phyloP scores from a whole-genome alignment of 768 basidiomycete genomes.

The Rhodotorula babjevae region DNA sequence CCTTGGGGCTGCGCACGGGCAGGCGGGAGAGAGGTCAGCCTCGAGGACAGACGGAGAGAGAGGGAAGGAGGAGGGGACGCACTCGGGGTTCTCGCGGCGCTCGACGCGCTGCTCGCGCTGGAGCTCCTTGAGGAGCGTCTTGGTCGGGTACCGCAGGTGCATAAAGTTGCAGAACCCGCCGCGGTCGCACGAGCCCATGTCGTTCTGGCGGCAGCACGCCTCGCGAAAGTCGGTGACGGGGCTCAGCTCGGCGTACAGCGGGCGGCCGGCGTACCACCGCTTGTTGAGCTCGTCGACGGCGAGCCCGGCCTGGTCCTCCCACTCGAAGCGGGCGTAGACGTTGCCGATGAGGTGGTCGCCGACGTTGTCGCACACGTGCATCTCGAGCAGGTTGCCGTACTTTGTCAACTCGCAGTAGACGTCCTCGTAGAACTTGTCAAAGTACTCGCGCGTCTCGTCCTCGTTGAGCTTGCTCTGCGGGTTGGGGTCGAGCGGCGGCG shows the following conservation, averaged over 20 bases:
- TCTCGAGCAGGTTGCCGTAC: slow-evolving; percentile 89
- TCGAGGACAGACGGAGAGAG: neutral
- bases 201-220: slow-evolving; percentile 97
- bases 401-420: slow-evolving; percentile 68
- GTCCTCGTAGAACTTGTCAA: slow-evolving; percentile 50
- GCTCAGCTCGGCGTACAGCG: slow-evolving; percentile 91
- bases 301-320: slow-evolving; percentile 78
- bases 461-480: slow-evolving; percentile 73
- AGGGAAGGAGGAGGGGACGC: neutral
- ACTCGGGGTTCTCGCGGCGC: slow-evolving; percentile 28
- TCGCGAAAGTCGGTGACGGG: slow-evolving; percentile 99
- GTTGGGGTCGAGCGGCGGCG: slow-evolving; percentile 11
- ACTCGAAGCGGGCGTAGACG: slow-evolving; percentile 93
- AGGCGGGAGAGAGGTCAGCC: too few species aligned
- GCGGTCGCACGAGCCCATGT: slow-evolving; percentile 95
- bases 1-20: slow-evolving; percentile 24
- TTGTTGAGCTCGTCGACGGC: slow-evolving; percentile 91
- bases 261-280: slow-evolving; percentile 96
- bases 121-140: slow-evolving; percentile 35
- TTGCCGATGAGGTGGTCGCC: slow-evolving; percentile 83
- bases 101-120: slow-evolving; percentile 38
- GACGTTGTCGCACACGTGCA: slow-evolving; percentile 98
- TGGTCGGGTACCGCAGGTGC: slow-evolving; percentile 37
- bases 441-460: slow-evolving; percentile 55
- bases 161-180: slow-evolving; percentile 98